These are phyloP conservation scores for Lizonia empirigonia DNA, from an alignment of 2,329 filamentous ascomycete species.

Conservation along the genomic window DNA sequence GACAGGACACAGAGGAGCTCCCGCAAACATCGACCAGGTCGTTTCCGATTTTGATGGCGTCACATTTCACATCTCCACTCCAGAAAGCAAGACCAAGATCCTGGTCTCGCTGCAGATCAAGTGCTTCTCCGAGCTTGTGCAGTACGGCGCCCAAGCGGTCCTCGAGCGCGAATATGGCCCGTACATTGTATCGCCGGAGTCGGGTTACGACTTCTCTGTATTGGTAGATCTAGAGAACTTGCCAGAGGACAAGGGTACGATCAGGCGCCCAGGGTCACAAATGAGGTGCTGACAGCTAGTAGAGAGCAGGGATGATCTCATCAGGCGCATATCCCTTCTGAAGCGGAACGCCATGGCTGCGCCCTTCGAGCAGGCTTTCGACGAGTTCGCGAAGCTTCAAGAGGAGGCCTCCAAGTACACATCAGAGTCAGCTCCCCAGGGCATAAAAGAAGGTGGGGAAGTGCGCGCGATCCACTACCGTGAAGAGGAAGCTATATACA, in stretches of 20 bases:
- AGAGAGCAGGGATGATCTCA: slow-evolving; percentile 86
- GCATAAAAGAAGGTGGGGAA: slow-evolving; percentile 84
- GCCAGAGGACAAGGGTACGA: slow-evolving; percentile 74
- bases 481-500: slow-evolving; percentile 97
- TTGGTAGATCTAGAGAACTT: slow-evolving; percentile 86
- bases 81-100: slow-evolving; percentile 91
- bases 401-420: slow-evolving; percentile 92
- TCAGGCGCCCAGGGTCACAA: neutral
- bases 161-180: slow-evolving; percentile 92
- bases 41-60: slow-evolving; percentile 99
- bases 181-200: slow-evolving; percentile 86
- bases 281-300: slow-evolving; percentile 26
- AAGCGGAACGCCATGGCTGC: slow-evolving; percentile 99
- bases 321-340: slow-evolving; percentile 84
- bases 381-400: slow-evolving; percentile 84
- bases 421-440: slow-evolving; percentile 90
- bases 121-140: slow-evolving; percentile 89
- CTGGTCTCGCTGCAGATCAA: slow-evolving; percentile 92
- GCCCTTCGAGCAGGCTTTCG: slow-evolving; percentile 95
- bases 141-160: slow-evolving; percentile 90
- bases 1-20: slow-evolving; percentile 69
- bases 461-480: slow-evolving; percentile 98
- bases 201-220: slow-evolving; percentile 95
- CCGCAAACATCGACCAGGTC: slow-evolving; percentile 92
- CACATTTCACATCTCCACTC: slow-evolving; percentile 97